A percentile compares a stretch with the other conserved stretches of the same genome.
Evolutionary conservation across 352 stramenopile genomes (phyloP).

Genomic region (Globisporangium alternatum): DNA sequence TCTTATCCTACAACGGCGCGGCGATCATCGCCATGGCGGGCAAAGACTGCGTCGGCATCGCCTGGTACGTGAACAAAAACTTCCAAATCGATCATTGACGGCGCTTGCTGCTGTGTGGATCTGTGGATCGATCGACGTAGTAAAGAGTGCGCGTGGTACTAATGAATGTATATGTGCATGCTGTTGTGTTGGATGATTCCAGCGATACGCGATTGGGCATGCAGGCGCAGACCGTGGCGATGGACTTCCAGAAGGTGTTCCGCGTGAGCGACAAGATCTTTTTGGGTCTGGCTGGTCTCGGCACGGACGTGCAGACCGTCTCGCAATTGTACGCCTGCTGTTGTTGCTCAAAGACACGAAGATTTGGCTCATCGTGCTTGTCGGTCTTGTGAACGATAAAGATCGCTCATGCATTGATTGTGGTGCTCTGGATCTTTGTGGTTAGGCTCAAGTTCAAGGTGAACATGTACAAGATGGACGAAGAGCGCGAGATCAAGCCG

Average conservation of each 20-base stretch:
- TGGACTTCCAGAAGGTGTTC: slow-evolving; percentile 99
- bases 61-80: slow-evolving; percentile 49
- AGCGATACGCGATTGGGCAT: slow-evolving; percentile 96
- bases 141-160: neutral
- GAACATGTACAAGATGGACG: slow-evolving; percentile 98
- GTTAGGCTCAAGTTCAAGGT: slow-evolving; percentile 88
- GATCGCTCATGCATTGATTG: slow-evolving; percentile 4
- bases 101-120: neutral
- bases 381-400: neutral
- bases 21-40: slow-evolving; percentile 99
- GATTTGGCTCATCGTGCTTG: neutral
- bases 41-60: slow-evolving; percentile 99
- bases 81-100: neutral
- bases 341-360: neutral
- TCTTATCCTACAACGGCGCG: slow-evolving; percentile 97
- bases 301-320: slow-evolving; percentile 97
- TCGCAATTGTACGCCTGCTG: slow-evolving; percentile 74
- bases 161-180: neutral
- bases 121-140: neutral
- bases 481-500: slow-evolving; percentile 98
- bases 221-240: slow-evolving; percentile 96
- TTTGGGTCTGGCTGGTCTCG: slow-evolving; percentile 96
- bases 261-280: slow-evolving; percentile 96
- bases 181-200: slow-evolving; percentile 1
- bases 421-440: neutral